phyloP scores from a whole-genome alignment of 1,139 yeast species.

The Blastobotrys serpentis region DNA sequence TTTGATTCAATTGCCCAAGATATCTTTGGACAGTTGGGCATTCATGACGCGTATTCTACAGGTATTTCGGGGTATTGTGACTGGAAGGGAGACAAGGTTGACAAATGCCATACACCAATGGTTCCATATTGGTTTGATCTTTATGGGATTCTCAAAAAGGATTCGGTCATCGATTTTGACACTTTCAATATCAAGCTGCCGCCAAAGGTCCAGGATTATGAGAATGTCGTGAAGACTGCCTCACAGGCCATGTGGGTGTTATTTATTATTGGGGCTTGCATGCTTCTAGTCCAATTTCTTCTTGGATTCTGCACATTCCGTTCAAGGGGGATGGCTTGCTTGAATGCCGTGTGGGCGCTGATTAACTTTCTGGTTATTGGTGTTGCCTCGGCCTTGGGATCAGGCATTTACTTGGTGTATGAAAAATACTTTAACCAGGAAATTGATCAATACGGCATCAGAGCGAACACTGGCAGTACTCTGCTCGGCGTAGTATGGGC shows the following conservation, averaged over 20 bases:
- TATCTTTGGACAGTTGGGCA: conserved; percentile 43
- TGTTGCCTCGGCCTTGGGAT: conserved; percentile 45
- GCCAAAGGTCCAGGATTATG: conserved; percentile 35
- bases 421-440: conserved; percentile 42
- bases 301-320: conserved; percentile 43
- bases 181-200: conserved; percentile 37
- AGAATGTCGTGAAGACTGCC: conserved; percentile 40
- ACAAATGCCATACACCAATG: conserved; percentile 40
- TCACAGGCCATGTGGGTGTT: conserved; percentile 50
- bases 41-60: conserved; percentile 61
- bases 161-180: conserved; percentile 39
- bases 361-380: conserved; percentile 32
- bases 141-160: conserved; percentile 45
- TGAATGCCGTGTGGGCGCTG: conserved; percentile 37
- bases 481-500: conserved; percentile 49
- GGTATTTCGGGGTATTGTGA: conserved; percentile 76
- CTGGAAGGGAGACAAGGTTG: conserved; percentile 41
- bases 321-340: conserved; percentile 40
- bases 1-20: conserved; percentile 21
- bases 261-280: conserved; percentile 45
- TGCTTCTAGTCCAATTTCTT: conserved; percentile 43
- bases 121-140: conserved; percentile 67
- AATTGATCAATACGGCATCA: conserved; percentile 40
- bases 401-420: conserved; percentile 44
- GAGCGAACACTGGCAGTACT: conserved; percentile 40